A percentile compares a stretch with the other conserved stretches of the same genome.
Conservation (phyloP, 73 alveolate genomes). For the Paramecium bursaria region DNA sequence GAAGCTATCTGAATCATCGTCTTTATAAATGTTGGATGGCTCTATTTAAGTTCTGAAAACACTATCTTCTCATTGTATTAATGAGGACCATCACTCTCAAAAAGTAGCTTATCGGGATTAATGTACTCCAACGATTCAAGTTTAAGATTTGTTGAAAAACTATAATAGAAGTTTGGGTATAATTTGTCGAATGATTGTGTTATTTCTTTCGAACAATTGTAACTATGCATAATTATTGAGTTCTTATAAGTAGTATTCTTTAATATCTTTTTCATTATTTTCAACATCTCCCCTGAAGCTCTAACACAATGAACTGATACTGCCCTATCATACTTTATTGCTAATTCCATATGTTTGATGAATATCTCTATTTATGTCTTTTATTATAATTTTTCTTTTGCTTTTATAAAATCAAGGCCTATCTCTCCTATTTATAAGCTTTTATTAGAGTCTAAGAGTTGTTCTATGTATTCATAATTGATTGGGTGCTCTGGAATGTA, state of each 20-base stretch:
- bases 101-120: conserved; percentile 1
- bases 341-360: neutral
- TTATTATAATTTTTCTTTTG: neutral
- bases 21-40: neutral
- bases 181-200: conserved; percentile 26
- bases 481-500: neutral
- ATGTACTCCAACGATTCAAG: neutral
- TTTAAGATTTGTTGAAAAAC: neutral
- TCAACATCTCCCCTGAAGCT: conserved; percentile 58
- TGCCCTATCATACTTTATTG: conserved; percentile 27
- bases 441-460: neutral
- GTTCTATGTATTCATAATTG: neutral
- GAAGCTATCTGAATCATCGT: neutral
- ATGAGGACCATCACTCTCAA: conserved; percentile 15
- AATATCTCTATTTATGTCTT: conserved; percentile 4
- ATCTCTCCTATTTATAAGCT: conserved; percentile 37
- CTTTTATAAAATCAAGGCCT: conserved; percentile 42
- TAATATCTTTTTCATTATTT: conserved; percentile 15
- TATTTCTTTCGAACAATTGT: conserved; percentile 51
- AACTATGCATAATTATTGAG: conserved; percentile 49
- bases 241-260: neutral
- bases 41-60: neutral
- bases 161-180: conserved; percentile 40
- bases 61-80: neutral
- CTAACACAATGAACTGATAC: conserved; percentile 35